Conservation (phyloP, 495 filamentous ascomycete species). For the Letharia lupina region DNA sequence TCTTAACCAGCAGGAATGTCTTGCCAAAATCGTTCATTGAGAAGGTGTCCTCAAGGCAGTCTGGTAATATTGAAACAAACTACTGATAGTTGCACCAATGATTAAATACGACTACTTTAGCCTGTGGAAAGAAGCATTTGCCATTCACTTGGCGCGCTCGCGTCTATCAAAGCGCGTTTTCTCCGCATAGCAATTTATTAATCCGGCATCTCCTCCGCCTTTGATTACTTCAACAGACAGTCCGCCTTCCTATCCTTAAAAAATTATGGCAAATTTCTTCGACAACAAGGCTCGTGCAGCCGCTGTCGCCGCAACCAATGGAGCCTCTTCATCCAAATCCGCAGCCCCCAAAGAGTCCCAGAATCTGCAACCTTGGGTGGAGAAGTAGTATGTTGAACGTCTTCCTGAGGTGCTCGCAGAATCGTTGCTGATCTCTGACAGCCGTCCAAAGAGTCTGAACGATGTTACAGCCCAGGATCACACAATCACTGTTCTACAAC, state of each 20-base stretch:
- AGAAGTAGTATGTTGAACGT: conserved; percentile 78
- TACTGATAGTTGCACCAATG: not conserved
- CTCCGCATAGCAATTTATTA: not conserved
- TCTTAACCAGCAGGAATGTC: not conserved
- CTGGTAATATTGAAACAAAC: not conserved
- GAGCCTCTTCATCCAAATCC: conserved; percentile 39
- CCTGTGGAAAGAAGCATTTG: not conserved
- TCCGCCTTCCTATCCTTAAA: not conserved
- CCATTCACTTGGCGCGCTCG: conserved; percentile 2
- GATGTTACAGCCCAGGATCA: conserved; percentile 98
- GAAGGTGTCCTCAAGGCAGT: not conserved
- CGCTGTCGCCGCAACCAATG: conserved; percentile 52
- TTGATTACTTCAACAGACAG: not conserved
- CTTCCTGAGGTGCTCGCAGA: not conserved
- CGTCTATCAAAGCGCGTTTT: not conserved
- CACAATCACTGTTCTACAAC: conserved; percentile 82
- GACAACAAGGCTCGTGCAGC: conserved; percentile 88
- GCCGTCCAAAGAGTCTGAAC: conserved; percentile 83
- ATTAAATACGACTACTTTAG: too few species aligned
- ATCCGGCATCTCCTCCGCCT: not conserved
- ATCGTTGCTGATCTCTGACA: conserved; percentile 31
- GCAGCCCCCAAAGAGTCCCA: conserved; percentile 53
- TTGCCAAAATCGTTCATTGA: not conserved
- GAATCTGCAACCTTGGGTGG: conserved; percentile 87
- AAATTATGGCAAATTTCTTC: conserved; percentile 74